These are phyloP conservation scores for Coemansia sp. DNA, from an alignment of 192 early-diverging fungal species.

Conservation along the genomic window DNA sequence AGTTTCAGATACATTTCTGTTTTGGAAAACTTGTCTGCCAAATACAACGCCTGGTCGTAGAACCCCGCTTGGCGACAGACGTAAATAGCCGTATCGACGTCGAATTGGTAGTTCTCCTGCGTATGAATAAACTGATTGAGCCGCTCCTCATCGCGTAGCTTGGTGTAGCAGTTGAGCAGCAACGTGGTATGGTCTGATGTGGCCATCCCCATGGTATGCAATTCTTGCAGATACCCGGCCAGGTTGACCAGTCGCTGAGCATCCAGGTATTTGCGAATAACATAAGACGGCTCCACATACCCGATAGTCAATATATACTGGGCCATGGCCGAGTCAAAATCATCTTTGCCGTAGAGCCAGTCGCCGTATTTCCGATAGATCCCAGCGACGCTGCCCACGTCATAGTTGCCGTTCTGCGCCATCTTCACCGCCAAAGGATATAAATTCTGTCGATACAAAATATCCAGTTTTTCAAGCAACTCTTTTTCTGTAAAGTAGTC, in stretches of 20 bases:
- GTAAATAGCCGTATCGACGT: conserved; percentile 91
- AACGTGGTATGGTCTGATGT: conserved; percentile 95
- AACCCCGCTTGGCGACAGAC: conserved; percentile 92
- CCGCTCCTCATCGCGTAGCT: conserved; percentile 81
- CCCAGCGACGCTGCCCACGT: conserved; percentile 80
- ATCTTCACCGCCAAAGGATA: conserved; percentile 87
- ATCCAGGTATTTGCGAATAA: conserved; percentile 95
- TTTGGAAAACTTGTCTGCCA: conserved; percentile 80
- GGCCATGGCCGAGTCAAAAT: conserved; percentile 87
- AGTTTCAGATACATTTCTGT: conserved; percentile 87
- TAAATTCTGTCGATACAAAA: conserved; percentile 86
- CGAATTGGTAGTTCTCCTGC: conserved; percentile 80
- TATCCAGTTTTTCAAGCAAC: conserved; percentile 81
- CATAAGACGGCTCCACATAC: conserved; percentile 91
- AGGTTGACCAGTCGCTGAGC: conserved; percentile 91
- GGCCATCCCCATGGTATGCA: conserved; percentile 84
- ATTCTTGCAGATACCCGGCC: conserved; percentile 83
- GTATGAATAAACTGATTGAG: conserved; percentile 86
- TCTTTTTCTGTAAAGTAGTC: conserved; percentile 84
- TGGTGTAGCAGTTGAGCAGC: conserved; percentile 96
- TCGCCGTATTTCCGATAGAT: conserved; percentile 95
- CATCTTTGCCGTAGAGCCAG: conserved; percentile 85
- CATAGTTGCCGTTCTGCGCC: conserved; percentile 77
- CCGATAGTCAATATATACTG: conserved; percentile 93
- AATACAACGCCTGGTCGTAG: conserved; percentile 84